A percentile compares a stretch with the other conserved stretches of the same genome.
These are phyloP conservation scores for Leccinum obscurum DNA, from an alignment of 768 basidiomycete genomes.

Conservation along the genomic window DNA sequence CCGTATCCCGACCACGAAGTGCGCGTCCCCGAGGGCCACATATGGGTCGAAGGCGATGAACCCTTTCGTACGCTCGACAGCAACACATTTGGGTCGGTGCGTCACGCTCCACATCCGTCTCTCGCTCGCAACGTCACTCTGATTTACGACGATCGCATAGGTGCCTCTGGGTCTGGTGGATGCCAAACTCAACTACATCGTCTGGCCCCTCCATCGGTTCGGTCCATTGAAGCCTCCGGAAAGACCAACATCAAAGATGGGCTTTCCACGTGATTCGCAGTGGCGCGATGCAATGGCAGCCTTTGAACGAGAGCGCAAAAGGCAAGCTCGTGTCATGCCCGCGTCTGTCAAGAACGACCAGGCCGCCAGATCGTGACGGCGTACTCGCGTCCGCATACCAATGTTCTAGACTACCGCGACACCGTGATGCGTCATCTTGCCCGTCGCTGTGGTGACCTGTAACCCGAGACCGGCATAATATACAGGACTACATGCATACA, in stretches of 20 bases:
- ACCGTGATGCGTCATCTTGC: background rate
- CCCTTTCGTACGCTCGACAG: slow-evolving; percentile 60
- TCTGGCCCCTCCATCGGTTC: slow-evolving; percentile 53
- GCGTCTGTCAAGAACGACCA: background rate
- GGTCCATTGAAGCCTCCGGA: slow-evolving; percentile 36
- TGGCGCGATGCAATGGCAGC: slow-evolving; percentile 34
- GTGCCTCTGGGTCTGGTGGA: slow-evolving; percentile 51
- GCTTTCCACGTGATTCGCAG: slow-evolving; percentile 20
- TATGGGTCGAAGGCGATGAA: slow-evolving; percentile 66
- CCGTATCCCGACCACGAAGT: slow-evolving; percentile 61
- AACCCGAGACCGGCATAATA: too few relatives aligned
- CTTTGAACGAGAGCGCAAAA: slow-evolving; percentile 30
- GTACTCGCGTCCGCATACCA: background rate
- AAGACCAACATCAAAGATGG: slow-evolving; percentile 16
- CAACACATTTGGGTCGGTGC: slow-evolving; percentile 70
- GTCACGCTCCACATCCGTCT: slow-evolving; percentile 16
- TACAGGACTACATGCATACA: too few relatives aligned
- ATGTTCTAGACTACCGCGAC: background rate
- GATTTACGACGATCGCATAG: slow-evolving; percentile 1
- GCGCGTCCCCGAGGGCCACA: slow-evolving; percentile 57
- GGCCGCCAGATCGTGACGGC: background rate
- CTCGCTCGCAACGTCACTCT: background rate
- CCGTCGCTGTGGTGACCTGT: too few relatives aligned
- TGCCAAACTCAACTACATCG: slow-evolving; percentile 47
- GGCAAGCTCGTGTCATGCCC: slow-evolving; percentile 24